Conservation (phyloP, 495 filamentous ascomycete genomes). For the Durotheca rogersii region DNA sequence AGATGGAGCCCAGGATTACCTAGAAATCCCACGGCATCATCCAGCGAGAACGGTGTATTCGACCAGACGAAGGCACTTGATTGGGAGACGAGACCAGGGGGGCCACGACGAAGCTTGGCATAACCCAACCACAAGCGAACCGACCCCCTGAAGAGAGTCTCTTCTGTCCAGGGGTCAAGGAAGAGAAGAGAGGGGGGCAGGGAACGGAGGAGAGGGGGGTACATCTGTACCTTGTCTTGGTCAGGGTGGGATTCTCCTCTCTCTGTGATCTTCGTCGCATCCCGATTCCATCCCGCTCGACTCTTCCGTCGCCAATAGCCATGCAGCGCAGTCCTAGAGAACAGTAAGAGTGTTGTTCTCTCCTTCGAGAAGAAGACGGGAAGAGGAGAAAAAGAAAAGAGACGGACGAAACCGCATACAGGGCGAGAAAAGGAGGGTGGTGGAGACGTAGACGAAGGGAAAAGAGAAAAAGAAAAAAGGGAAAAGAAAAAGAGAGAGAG, state of each 20-base stretch:
- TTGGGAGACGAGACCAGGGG: slow-evolving; percentile 14
- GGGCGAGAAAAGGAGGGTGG: neutral
- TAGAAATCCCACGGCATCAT: slow-evolving; percentile 15
- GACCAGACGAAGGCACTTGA: slow-evolving; percentile 11
- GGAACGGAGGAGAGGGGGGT: slow-evolving; percentile 3
- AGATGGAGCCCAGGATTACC: slow-evolving; percentile 17
- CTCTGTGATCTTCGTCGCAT: neutral
- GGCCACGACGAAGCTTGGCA: slow-evolving; percentile 17
- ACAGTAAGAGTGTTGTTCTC: neutral
- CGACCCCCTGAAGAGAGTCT: slow-evolving; percentile 1
- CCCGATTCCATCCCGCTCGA: neutral
- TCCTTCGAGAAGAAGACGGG: neutral
- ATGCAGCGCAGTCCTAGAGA: neutral
- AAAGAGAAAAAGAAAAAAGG: neutral
- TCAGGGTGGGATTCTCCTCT: slow-evolving; percentile 14
- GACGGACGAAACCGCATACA: too few species aligned
- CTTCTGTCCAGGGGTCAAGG: too few species aligned
- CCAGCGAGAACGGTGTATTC: slow-evolving; percentile 18
- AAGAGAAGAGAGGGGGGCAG: too few species aligned
- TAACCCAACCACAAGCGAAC: slow-evolving; percentile 8
- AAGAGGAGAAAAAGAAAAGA: too few species aligned
- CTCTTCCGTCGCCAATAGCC: slow-evolving; percentile 1
- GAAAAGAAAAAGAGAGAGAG: neutral
- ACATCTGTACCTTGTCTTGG: slow-evolving; percentile 8
- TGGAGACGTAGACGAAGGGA: too few species aligned